Evolutionary conservation across 2,329 filamentous ascomycete species (phyloP).

Genomic region (Clathrospora elynae): DNA sequence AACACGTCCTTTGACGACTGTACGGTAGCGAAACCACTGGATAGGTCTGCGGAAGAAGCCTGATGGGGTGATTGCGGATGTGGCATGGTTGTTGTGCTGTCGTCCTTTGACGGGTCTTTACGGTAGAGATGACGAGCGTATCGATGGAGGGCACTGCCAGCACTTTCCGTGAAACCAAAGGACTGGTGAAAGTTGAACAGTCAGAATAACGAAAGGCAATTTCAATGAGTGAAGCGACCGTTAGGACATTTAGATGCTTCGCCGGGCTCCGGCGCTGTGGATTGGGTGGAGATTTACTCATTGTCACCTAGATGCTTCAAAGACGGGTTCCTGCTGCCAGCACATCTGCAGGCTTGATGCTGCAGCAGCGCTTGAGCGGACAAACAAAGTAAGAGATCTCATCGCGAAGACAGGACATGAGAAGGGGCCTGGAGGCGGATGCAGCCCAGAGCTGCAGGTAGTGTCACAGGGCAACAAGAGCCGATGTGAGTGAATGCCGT

Average conservation of each 20-base stretch:
- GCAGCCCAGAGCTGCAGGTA: slow-evolving; percentile 12
- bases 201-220: slow-evolving; percentile 24
- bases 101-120: slow-evolving; percentile 26
- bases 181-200: slow-evolving; percentile 25
- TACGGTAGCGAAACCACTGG: slow-evolving; percentile 22
- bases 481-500: slow-evolving; percentile 9
- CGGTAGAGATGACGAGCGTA: slow-evolving; percentile 20
- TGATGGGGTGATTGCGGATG: slow-evolving; percentile 36
- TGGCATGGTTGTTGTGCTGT: slow-evolving; percentile 41
- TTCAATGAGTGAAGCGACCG: slow-evolving; percentile 39
- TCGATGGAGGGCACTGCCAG: slow-evolving; percentile 34
- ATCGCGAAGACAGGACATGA: slow-evolving; percentile 12
- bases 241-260: slow-evolving; percentile 40
- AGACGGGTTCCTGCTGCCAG: slow-evolving; percentile 42
- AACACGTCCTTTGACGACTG: slow-evolving; percentile 23
- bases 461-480: slow-evolving; percentile 23
- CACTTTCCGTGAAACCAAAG: slow-evolving; percentile 36
- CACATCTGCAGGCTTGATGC: slow-evolving; percentile 36
- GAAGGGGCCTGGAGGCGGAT: slow-evolving; percentile 4
- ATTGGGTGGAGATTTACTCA: slow-evolving; percentile 34
- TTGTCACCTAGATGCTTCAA: slow-evolving; percentile 33
- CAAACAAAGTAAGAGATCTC: slow-evolving; percentile 36
- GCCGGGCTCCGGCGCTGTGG: slow-evolving; percentile 22
- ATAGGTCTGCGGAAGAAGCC: slow-evolving; percentile 27
- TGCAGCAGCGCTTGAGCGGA: slow-evolving; percentile 26